A percentile compares a stretch with the other conserved stretches of the same genome.
These are phyloP conservation scores for Tricholoma sp. DNA, from an alignment of 768 basidiomycete species.

Conservation along the genomic window DNA sequence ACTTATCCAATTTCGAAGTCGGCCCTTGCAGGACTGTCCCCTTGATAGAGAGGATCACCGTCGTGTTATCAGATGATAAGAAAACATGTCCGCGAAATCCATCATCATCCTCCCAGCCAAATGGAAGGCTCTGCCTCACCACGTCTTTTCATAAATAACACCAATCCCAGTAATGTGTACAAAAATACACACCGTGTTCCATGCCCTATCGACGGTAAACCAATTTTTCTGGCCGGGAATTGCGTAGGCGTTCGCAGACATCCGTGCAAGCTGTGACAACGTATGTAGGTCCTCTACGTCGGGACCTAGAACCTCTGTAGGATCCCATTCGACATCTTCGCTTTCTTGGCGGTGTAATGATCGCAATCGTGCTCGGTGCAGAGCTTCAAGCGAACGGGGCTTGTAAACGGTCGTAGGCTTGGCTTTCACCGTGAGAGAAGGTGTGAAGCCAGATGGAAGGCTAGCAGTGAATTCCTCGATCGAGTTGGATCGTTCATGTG, in stretches of 20 bases:
- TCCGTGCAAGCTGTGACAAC: conserved; percentile 75
- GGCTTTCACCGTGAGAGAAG: conserved; percentile 31
- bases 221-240: conserved; percentile 65
- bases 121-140: conserved; percentile 61
- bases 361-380: conserved; percentile 48
- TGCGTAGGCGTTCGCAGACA: conserved; percentile 88
- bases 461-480: conserved; percentile 1
- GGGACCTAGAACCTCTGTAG: conserved; percentile 61
- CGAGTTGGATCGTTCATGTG: conserved; percentile 2
- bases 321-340: conserved; percentile 63
- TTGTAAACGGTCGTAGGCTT: conserved; percentile 55
- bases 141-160: conserved; percentile 5
- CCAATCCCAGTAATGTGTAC: conserved; percentile 1
- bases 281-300: conserved; percentile 79
- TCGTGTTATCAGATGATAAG: conserved; percentile 69
- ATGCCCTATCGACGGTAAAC: conserved; percentile 74
- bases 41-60: conserved; percentile 86
- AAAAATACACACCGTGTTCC: conserved; percentile 49
- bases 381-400: conserved; percentile 45
- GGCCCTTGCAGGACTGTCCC: conserved; percentile 79
- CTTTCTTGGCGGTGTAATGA: conserved; percentile 47
- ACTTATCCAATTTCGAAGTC: conserved; percentile 88
- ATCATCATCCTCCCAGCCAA: conserved; percentile 70
- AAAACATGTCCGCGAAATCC: conserved; percentile 93
- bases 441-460: background rate